These are phyloP conservation scores for Epichloe sibirici DNA, from an alignment of 2,329 filamentous ascomycete species.

Conservation along the genomic window DNA sequence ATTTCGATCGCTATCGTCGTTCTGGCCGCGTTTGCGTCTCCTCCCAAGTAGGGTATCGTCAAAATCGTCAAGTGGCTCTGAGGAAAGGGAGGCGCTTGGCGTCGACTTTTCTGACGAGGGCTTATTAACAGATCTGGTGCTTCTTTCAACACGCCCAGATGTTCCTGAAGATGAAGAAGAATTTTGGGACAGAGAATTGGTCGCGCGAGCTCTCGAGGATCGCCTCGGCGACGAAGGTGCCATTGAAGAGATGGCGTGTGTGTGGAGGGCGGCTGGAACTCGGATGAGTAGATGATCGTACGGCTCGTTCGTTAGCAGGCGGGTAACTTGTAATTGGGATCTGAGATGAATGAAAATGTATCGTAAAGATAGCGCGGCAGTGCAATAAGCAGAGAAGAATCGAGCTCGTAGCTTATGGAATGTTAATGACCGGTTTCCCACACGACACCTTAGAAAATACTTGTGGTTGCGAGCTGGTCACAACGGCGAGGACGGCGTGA, in stretches of 20 bases:
- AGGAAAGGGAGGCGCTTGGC: slow-evolving; percentile 60
- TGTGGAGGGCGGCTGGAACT: slow-evolving; percentile 17
- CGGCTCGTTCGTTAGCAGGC: background rate
- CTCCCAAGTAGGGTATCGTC: slow-evolving; percentile 63
- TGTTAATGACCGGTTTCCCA: slow-evolving; percentile 8
- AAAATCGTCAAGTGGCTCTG: slow-evolving; percentile 53
- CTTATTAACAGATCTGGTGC: slow-evolving; percentile 60
- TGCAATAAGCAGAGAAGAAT: slow-evolving; percentile 4
- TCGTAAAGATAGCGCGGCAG: background rate
- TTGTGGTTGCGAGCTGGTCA: slow-evolving; percentile 8
- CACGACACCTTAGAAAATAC: background rate
- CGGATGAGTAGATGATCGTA: background rate
- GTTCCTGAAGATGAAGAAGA: slow-evolving; percentile 72
- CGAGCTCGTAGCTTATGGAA: slow-evolving; percentile 11
- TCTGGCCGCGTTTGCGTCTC: slow-evolving; percentile 64
- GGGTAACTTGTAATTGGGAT: background rate
- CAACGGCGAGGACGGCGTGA: slow-evolving; percentile 4
- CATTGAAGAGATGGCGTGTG: slow-evolving; percentile 34
- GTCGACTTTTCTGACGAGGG: slow-evolving; percentile 65
- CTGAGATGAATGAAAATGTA: background rate
- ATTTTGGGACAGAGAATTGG: slow-evolving; percentile 63
- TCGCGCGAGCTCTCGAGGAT: slow-evolving; percentile 79
- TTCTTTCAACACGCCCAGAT: slow-evolving; percentile 64
- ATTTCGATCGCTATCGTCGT: slow-evolving; percentile 42
- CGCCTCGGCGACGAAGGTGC: slow-evolving; percentile 63